Percentiles rank a stretch among this genome's conserved stretches.
These are phyloP conservation scores for Penicillium daleae DNA, from an alignment of 495 filamentous ascomycete genomes.

Conservation along the genomic window DNA sequence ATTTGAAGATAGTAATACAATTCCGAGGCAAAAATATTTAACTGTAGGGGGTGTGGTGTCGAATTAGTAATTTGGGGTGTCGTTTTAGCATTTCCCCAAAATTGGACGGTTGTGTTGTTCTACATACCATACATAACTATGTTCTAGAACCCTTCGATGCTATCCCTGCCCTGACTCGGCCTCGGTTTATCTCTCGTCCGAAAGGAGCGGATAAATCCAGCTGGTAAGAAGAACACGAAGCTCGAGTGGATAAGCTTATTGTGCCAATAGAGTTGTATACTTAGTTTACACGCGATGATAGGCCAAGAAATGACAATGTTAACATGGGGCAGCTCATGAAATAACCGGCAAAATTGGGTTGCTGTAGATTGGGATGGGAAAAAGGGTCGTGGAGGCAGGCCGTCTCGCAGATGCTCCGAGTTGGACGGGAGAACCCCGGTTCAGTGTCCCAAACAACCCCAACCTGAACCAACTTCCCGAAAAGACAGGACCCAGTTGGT, in stretches of 20 bases:
- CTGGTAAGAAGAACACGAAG: slow-evolving; percentile 1
- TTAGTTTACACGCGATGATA: not conserved
- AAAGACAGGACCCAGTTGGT: not conserved
- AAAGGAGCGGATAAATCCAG: slow-evolving; percentile 6
- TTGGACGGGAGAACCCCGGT: not conserved
- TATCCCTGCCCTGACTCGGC: not conserved
- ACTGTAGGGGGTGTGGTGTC: too few species aligned
- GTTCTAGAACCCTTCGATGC: slow-evolving; percentile 1
- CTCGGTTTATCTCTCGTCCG: slow-evolving; percentile 11
- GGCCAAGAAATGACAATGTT: not conserved
- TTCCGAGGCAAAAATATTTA: too few species aligned
- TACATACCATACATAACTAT: too few species aligned
- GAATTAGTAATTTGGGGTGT: too few species aligned
- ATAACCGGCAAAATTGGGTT: not conserved
- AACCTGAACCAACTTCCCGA: not conserved
- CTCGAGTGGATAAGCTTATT: slow-evolving; percentile 13
- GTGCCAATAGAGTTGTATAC: not conserved
- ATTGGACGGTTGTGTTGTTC: too few species aligned
- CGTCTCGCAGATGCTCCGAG: slow-evolving; percentile 1
- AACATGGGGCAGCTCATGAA: not conserved
- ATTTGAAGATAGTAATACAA: too few species aligned
- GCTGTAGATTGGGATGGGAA: not conserved
- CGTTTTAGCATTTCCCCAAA: too few species aligned
- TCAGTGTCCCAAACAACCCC: not conserved
- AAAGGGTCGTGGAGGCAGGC: not conserved